Evolutionary conservation across 2,329 filamentous ascomycete species (phyloP), one percentile per base, ranked within the genome.

Genomic region (Lachnum nothofagi): DNA sequence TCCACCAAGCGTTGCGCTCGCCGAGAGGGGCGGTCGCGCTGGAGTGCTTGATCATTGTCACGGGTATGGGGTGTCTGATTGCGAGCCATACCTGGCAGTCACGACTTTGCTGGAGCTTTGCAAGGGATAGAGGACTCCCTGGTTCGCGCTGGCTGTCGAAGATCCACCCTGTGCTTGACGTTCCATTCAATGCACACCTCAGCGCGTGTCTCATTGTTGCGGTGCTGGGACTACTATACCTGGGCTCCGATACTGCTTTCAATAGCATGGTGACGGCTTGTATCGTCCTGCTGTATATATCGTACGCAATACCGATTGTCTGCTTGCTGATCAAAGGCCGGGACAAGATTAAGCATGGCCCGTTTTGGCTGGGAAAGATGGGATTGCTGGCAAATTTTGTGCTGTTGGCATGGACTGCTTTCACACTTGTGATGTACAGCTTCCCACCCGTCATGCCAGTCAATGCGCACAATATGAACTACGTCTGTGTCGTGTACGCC

Each of bases 331-430:
- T 59, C 14, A 63, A 60, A 23, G 66, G 65, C 2, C 58, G 66
- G 10, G 78, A 72, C 44, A 82, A 79, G 70, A 68, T 90, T 7
- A 81, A 82, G 0, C 71, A 76, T 39, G 68, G 69, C 2, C 62
- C 76, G 0, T 86, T 85, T 61, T 71, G 73, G 34, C 67, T 86
- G n/a, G 74, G 79, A 0, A 71, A 67, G 19, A 51, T 83, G 37
- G 82, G 76, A 17, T 83, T 80, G 79, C 64, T 73, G 19, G 70
- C 75, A 25, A 86, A 86, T 59, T 48, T 74, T 39, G 72, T 75
- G 20, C 78, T 80, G 6, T 63, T 84, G 19, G 67, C 67, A 1
- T 84, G 81, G 57, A 75, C 78, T 2, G 64, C 73, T 5, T 66
- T 83, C 17, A 82, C 79, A 0, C 80, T 79, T 0, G 72, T 83